Conservation (phyloP, 305 asterid species). For the Fraxinus albicans region DNA sequence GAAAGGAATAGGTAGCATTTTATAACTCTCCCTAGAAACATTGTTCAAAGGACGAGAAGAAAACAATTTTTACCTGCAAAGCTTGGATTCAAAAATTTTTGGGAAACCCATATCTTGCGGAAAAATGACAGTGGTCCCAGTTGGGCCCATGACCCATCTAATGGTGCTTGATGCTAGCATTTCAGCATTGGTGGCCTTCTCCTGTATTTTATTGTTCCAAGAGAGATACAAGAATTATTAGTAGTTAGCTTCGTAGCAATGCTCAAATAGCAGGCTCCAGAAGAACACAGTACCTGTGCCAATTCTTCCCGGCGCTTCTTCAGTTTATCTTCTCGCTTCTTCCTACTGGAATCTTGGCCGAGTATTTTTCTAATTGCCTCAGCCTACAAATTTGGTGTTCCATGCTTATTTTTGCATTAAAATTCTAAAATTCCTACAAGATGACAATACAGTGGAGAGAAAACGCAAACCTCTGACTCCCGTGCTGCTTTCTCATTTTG, state of each 20-base stretch:
- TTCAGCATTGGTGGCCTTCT: conserved; percentile 60
- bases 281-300: conserved; percentile 64
- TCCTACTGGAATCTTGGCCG: conserved; percentile 93
- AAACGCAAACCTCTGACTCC: conserved; percentile 74
- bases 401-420: conserved; percentile 22
- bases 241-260: conserved; percentile 1
- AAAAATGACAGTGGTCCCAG: conserved; percentile 80
- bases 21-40: neutral
- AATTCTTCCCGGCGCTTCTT: conserved; percentile 87
- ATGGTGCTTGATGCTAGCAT: conserved; percentile 70
- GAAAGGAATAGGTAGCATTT: neutral
- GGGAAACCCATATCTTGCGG: conserved; percentile 88
- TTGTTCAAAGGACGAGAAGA: neutral
- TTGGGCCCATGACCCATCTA: conserved; percentile 75
- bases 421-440: neutral
- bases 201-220: conserved; percentile 41
- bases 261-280: neutral
- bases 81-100: conserved; percentile 49
- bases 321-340: conserved; percentile 80
- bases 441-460: neutral
- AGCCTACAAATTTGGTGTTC: conserved; percentile 47
- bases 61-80: conserved; percentile 43
- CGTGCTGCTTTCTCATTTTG: conserved; percentile 96
- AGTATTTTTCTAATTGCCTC: conserved; percentile 92
- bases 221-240: neutral